Evolutionary conservation across 2,329 filamentous ascomycete species (phyloP).

Genomic region (Fusarium xylarioides): DNA sequence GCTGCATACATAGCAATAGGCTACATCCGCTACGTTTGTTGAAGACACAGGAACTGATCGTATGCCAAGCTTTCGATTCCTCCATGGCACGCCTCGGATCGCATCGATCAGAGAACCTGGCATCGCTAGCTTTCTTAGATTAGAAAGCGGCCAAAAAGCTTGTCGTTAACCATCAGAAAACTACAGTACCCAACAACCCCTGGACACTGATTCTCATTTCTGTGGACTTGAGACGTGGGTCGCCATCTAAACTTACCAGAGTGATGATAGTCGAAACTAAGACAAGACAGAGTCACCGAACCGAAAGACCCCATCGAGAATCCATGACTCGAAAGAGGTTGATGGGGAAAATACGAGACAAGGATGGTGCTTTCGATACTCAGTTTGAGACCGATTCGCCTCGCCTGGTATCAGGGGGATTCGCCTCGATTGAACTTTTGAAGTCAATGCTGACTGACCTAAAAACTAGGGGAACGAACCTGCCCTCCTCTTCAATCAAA

Average conservation of each 20-base stretch:
- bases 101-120: constrained; percentile 17
- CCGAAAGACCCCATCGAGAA: not conserved
- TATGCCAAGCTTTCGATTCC: constrained; percentile 20
- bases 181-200: not conserved
- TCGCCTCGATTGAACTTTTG: not conserved
- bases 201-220: constrained; percentile 5
- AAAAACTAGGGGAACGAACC: constrained; percentile 1
- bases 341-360: constrained; percentile 8
- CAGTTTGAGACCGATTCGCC: not conserved
- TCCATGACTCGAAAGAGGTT: constrained; percentile 9
- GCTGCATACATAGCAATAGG: not conserved
- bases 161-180: constrained; percentile 9
- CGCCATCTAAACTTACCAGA: not conserved
- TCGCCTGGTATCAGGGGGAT: not conserved
- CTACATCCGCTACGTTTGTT: not conserved
- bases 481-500: constrained; percentile 5
- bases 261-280: not conserved
- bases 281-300: constrained; percentile 5
- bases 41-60: not conserved
- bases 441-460: not conserved
- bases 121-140: not conserved
- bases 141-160: constrained; percentile 26
- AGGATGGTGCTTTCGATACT: not conserved
- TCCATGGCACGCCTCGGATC: constrained; percentile 9
- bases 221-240: constrained; percentile 21